Conservation (phyloP, 805 yeast species). For the Ogataea methanolica region DNA sequence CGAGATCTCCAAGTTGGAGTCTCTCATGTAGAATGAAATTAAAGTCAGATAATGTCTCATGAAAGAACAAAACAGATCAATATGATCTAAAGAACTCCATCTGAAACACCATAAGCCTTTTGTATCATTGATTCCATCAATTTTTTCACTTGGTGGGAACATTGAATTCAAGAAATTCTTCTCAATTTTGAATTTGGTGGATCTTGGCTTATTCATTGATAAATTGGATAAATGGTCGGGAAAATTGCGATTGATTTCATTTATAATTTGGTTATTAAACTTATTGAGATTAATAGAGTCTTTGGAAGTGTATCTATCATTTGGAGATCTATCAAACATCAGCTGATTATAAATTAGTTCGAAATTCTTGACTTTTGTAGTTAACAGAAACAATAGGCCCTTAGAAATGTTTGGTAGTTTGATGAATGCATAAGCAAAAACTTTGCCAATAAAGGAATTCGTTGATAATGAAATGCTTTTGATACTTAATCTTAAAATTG, state of each 20-base stretch:
- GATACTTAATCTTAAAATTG: slow-evolving; percentile 42
- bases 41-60: slow-evolving; percentile 50
- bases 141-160: slow-evolving; percentile 33
- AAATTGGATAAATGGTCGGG: slow-evolving; percentile 22
- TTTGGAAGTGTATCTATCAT: slow-evolving; percentile 3
- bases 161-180: slow-evolving; percentile 31
- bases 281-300: not conserved
- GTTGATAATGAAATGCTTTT: slow-evolving; percentile 52
- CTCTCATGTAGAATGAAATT: slow-evolving; percentile 18
- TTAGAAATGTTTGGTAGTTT: slow-evolving; percentile 50
- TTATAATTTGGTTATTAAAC: slow-evolving; percentile 2
- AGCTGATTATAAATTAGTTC: slow-evolving; percentile 25
- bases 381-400: slow-evolving; percentile 52
- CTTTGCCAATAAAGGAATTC: slow-evolving; percentile 66
- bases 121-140: slow-evolving; percentile 49
- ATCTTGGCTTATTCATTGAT: slow-evolving; percentile 18
- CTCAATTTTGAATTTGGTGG: slow-evolving; percentile 25
- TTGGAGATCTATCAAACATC: slow-evolving; percentile 14
- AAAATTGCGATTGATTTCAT: slow-evolving; percentile 13
- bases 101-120: slow-evolving; percentile 58
- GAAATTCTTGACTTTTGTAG: slow-evolving; percentile 45
- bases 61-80: slow-evolving; percentile 57
- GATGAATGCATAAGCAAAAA: slow-evolving; percentile 60
- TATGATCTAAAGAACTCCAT: slow-evolving; percentile 50
- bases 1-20: slow-evolving; percentile 7